A percentile compares a stretch with the other conserved stretches of the same genome.
Evolutionary conservation across 768 basidiomycete species (phyloP).

Genomic region (Cyclocybe aegerita): DNA sequence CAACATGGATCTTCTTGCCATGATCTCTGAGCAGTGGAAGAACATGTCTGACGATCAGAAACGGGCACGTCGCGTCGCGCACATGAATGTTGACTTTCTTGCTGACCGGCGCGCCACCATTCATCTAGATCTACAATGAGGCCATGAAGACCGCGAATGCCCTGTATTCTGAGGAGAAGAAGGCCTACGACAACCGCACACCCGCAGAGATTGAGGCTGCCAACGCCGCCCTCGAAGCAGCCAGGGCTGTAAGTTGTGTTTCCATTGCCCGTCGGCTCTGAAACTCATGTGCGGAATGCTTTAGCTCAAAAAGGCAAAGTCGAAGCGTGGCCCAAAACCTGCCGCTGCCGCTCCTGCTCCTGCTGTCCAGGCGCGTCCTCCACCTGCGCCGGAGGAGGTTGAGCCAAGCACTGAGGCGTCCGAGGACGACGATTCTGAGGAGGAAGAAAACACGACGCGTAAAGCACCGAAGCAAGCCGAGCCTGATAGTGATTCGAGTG

Average conservation of each 20-base stretch:
- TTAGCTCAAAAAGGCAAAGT: constrained; percentile 32
- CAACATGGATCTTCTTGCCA: constrained; percentile 68
- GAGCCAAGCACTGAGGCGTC: constrained; percentile 30
- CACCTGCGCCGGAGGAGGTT: constrained; percentile 23
- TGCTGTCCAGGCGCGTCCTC: constrained; percentile 20
- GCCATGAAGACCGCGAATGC: constrained; percentile 60
- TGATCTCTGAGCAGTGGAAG: constrained; percentile 78
- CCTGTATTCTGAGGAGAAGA: constrained; percentile 62
- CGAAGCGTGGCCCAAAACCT: constrained; percentile 23
- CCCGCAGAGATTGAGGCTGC: constrained; percentile 48
- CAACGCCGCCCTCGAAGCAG: constrained; percentile 42
- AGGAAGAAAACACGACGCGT: constrained; percentile 30
- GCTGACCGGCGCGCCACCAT: constrained; percentile 3
- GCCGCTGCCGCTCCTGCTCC: constrained; percentile 16
- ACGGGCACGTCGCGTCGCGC: constrained; percentile 52
- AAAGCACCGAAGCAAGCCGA: constrained; percentile 18
- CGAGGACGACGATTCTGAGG: constrained; percentile 33
- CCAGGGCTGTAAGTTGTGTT: constrained; percentile 30
- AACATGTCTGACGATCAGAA: constrained; percentile 67
- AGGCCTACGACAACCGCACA: constrained; percentile 59
- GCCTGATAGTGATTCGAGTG: constrained; percentile 23
- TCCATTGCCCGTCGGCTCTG: constrained; percentile 1
- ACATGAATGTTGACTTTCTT: constrained; percentile 1
- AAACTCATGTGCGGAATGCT: constrained; percentile 9
- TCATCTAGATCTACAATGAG: constrained; percentile 49